Evolutionary conservation across 2,329 filamentous ascomycete genomes (phyloP).

Genomic region (Cladophialophora yegresii): DNA sequence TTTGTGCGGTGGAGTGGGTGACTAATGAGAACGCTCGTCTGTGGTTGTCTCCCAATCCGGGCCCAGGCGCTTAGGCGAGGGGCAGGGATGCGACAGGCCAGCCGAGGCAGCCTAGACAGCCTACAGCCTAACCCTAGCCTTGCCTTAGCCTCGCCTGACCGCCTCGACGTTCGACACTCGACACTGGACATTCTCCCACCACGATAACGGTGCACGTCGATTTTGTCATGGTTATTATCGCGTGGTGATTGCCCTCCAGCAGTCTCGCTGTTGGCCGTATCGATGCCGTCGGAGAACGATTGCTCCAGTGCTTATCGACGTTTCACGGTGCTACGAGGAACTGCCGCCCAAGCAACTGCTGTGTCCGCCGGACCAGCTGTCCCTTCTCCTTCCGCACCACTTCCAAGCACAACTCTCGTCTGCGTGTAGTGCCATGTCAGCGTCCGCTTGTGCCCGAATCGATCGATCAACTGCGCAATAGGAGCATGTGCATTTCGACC

Average conservation of each 20-base stretch:
- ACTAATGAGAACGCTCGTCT: conserved; percentile 18
- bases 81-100: neutral
- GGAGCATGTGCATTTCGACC: conserved; percentile 12
- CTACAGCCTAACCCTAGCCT: neutral
- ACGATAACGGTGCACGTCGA: neutral
- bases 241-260: neutral
- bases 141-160: neutral
- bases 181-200: neutral
- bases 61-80: conserved; percentile 10
- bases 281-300: neutral
- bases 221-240: neutral
- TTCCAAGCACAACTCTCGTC: neutral
- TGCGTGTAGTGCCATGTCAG: neutral
- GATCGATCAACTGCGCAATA: neutral
- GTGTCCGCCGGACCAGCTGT: neutral
- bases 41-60: neutral
- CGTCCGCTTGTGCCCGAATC: neutral
- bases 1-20: conserved; percentile 17
- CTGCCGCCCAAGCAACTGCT: neutral
- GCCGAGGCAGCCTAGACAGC: neutral
- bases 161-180: neutral
- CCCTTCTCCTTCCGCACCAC: neutral
- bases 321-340: neutral
- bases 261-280: conserved; percentile 9
- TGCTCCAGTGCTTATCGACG: neutral